Conservation (phyloP, 306 rosid species). For the Vigna reflexopilosa region DNA sequence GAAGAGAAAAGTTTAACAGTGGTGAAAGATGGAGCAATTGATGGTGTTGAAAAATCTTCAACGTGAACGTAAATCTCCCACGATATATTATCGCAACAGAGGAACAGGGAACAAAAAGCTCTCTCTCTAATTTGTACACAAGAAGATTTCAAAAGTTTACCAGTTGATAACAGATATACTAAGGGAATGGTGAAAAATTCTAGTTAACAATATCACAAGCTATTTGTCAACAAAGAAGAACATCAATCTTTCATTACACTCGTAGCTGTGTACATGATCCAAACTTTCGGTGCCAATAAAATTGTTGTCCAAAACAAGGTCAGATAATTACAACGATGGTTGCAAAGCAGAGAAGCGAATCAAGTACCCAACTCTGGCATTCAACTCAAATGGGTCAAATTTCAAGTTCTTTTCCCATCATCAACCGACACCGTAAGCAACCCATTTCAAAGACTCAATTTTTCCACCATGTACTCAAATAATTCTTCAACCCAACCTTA, state of each 20-base stretch:
- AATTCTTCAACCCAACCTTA: constrained; percentile 25
- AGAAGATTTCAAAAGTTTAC: not conserved
- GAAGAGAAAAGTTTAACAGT: no score
- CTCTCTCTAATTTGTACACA: no score
- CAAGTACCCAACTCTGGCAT: constrained; percentile 20
- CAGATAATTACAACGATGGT: constrained; percentile 37
- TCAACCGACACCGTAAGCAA: constrained; percentile 13
- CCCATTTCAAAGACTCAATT: constrained; percentile 2
- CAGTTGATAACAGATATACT: not conserved
- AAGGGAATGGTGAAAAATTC: not conserved
- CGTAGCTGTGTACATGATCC: not conserved
- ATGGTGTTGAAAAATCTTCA: no score
- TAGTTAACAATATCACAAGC: constrained; percentile 14
- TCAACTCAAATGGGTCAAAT: constrained; percentile 20
- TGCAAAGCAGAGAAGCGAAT: constrained; percentile 4
- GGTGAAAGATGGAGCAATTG: no score
- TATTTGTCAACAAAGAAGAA: constrained; percentile 8
- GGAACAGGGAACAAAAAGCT: no score
- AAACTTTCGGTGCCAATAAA: constrained; percentile 14
- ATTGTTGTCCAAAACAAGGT: constrained; percentile 19
- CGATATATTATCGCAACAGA: no score
- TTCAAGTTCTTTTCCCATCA: not conserved
- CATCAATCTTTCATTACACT: not conserved
- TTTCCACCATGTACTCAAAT: constrained; percentile 8
- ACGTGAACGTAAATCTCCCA: no score